Base-by-base conservation (phyloP, 1,139 yeast species). In the Saccharomyces uvarum region DNA sequence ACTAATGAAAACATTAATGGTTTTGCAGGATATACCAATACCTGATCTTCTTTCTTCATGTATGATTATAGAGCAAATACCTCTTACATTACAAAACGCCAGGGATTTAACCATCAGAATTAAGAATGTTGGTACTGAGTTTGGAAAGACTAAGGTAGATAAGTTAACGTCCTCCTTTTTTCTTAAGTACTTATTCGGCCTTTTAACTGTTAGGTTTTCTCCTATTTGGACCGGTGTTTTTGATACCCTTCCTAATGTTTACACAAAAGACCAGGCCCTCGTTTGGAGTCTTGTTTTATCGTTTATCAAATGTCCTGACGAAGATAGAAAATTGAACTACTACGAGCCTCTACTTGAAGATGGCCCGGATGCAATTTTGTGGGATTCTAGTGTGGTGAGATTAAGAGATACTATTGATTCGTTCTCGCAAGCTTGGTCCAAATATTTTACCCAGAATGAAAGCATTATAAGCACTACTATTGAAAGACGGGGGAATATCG, bases 141-240 rank as follows among this genome's bases (percentile, higher is more conserved):
- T 78, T 64, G 70, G 74, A 32, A 69, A 73, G n/a, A 59, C 72
- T 8, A 75, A 75, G 1, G 28, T 14, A n/a, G 73, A 78, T 9
- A 60, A 68, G 0, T 24, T 66, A 21, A 49, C 58, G 13, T 76
- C 78, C 46, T 63, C 64, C 14, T 70, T 80, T 5, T 75, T 86
- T 28, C 75, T 84, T 16, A 76, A 79, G 41, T 88, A 78, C 66
- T 59, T 86, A 53, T 82, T 89, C 68, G 98, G 97, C 28, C 75
- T 87, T 58, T 72, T 91, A 51, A 77, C 90, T 1, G 83, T 84
- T 50, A 80, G 81, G 58, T 90, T 93, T 63, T 87, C 89, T 57
- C 99, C 99, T 1, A 77, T 86, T 29, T 89, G 96, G 96, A 79
- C 81, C 21, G 88, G 87, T 4, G 85, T 87, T 2, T 74, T 77